These are phyloP conservation scores for Stachybotrys chartarum DNA, from an alignment of 2,329 filamentous ascomycete species.

Conservation along the genomic window DNA sequence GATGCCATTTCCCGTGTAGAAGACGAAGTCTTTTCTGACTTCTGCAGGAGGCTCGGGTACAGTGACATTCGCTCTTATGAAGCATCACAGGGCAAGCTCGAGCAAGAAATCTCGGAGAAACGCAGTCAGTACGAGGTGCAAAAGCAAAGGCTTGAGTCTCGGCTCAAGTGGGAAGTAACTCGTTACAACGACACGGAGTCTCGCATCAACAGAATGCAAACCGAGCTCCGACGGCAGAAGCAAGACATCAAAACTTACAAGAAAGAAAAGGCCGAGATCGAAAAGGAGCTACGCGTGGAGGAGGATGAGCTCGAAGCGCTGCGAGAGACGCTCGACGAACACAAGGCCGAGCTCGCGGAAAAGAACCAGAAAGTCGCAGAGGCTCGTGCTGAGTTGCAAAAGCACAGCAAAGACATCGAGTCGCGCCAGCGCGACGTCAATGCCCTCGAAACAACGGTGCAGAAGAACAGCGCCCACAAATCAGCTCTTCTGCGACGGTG, in stretches of 20 bases:
- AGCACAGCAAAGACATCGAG: conserved; percentile 78
- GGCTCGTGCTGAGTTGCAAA: conserved; percentile 73
- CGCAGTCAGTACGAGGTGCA: conserved; percentile 83
- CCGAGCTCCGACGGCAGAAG: conserved; percentile 58
- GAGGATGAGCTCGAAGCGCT: conserved; percentile 72
- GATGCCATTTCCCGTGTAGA: conserved; percentile 71
- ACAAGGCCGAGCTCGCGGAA: conserved; percentile 59
- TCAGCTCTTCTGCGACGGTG: conserved; percentile 81
- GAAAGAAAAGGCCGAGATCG: conserved; percentile 65
- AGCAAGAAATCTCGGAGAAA: conserved; percentile 84
- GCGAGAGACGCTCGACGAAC: conserved; percentile 61
- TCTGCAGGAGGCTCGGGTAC: conserved; percentile 84
- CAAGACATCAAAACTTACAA: conserved; percentile 64
- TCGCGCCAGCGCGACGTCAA: conserved; percentile 63
- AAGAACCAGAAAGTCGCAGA: conserved; percentile 71
- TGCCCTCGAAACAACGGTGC: conserved; percentile 74
- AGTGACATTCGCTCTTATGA: conserved; percentile 88
- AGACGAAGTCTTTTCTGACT: conserved; percentile 77
- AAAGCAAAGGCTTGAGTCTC: conserved; percentile 63
- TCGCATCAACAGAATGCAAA: conserved; percentile 63
- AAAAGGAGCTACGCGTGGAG: conserved; percentile 64
- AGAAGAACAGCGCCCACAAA: conserved; percentile 76
- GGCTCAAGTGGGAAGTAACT: conserved; percentile 49
- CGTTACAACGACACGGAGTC: conserved; percentile 51
- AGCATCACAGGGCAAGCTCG: conserved; percentile 82